Base-by-base conservation (phyloP, 495 filamentous ascomycete genomes). In the Lasiosphaeris hirsuta region DNA sequence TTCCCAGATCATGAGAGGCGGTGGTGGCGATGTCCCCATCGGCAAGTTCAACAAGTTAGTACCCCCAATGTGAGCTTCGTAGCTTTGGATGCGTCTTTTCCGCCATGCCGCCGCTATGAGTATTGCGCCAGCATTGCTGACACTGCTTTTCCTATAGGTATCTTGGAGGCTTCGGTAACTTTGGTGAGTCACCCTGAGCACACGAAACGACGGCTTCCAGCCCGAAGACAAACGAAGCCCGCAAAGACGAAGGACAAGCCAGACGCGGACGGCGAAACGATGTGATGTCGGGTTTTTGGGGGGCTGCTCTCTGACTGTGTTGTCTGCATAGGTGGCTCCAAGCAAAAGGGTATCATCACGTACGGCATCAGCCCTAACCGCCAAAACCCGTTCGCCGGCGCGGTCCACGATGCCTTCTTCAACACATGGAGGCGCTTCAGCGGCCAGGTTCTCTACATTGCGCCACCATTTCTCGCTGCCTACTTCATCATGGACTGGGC, bases 401-500 rank as follows among this genome's bases (percentile, higher is more conserved):
- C 81, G 52, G 69, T 65, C 38, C 78, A 82, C 67, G 77, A 77
- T 46, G 76, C 75, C 59, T 51, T 86, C 76, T 86, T 85, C 82
- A 86, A 87, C 76, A 80, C 78, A 40, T 84, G 76, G 72, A 76
- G 84, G 59, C 75, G 83, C 50, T 75, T 81, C 65, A 75, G 77
- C 63, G 68, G 78, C 54, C 88, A 96, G 80, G 81, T 88, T 61
- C 80, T 96, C 61, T 96, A 92, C 79, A 79, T 89, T 69, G 80
- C 79, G n/a, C 90, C 92, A 35, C 88, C 92, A 35, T 76, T 94
- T 63, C 59, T 91, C 57, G 65, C 78, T 62, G 89, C 82, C 56
- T 96, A 96, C 76, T 77, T 84, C 60, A 62, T 81, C 57, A 87
- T 96, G 85, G 78, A 89, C 68, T 96, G 92, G 92, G 92, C 92